Evolutionary conservation across 2,329 filamentous ascomycete species (phyloP), one percentile per base, ranked within the genome.

Genomic region (Hawksworthiomyces lignivorus): DNA sequence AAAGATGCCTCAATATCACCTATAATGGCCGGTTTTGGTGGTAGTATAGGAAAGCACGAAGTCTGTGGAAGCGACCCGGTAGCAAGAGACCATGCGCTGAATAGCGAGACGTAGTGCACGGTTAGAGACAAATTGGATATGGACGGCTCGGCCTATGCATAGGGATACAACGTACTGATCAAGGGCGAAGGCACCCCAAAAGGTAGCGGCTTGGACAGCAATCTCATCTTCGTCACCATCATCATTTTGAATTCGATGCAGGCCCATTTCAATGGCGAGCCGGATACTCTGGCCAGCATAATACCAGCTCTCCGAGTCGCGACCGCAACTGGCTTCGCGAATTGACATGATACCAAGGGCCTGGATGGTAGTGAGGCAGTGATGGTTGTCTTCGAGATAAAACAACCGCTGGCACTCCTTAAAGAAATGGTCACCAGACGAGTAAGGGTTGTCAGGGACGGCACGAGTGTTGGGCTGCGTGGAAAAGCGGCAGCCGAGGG

Each of bases 271-370:
- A 28, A 87, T 68, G 22, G 81, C 82, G 48, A 87, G 71, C 4
- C 81, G 73, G 44, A 87, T 77, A 52, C 81, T 85, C 56, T 85
- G 77, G 1, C 83, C 82, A 3, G 80, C 77, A 48, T 84, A 82
- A 44, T 77, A 82, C 69, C 82, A 86, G 38, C 82, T 84, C 49
- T 82, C 77, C 22, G 80, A 84, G 52, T 87, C 80, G 26, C 82
- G 70, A 1, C 82, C 82, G 48, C 77, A 80, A 53, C 82, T 86
- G 4, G 80, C 81, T 61, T 88, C 82, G 31, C 83, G 68, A 48
- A 87, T 78, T 6, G 80, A 81, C 81, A 89, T 84, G 52, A 88
- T 75, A 6, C 82, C 82, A 15, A 88, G 63, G 2, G 84, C 83
- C 62, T 88, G 84, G 33, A 85, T 80, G 5, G 80, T 86, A 3